Percentiles rank a stretch among this genome's conserved stretches.
Evolutionary conservation across 306 rosid genomes (phyloP).

Genomic region (Boehmeria nivea): DNA sequence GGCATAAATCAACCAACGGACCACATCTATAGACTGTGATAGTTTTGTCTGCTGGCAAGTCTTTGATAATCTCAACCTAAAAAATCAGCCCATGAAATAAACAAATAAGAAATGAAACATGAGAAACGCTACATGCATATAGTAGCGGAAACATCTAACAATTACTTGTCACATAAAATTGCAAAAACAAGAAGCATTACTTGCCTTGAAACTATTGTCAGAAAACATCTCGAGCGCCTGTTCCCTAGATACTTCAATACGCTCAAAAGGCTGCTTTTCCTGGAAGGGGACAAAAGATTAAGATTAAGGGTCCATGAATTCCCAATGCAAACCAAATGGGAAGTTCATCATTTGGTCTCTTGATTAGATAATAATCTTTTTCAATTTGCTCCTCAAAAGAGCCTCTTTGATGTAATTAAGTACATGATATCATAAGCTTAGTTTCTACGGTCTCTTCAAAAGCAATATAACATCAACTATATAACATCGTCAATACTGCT

Average conservation of each 20-base stretch:
- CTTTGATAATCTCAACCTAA: constrained; percentile 93
- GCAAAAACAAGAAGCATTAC: constrained; percentile 17
- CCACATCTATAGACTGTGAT: constrained; percentile 98
- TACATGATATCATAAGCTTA: neutral
- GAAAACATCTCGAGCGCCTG: constrained; percentile 84
- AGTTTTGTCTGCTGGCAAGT: constrained; percentile 84
- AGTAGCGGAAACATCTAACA: constrained; percentile 11
- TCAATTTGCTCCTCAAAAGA: too few species aligned
- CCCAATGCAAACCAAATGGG: too few species aligned
- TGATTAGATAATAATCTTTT: too few species aligned
- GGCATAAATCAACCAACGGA: constrained; percentile 87
- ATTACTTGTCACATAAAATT: neutral
- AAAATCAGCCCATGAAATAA: constrained; percentile 11
- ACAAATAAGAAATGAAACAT: constrained; percentile 7
- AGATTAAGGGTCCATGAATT: neutral
- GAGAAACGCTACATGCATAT: constrained; percentile 12
- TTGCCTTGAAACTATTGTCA: constrained; percentile 83
- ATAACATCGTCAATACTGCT: neutral
- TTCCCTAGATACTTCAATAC: constrained; percentile 83
- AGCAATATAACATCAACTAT: neutral
- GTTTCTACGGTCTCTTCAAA: neutral
- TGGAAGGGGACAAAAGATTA: constrained; percentile 22
- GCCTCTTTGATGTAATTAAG: neutral
- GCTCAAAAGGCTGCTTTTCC: constrained; percentile 91
- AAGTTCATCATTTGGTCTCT: too few species aligned